A percentile compares a stretch with the other conserved stretches of the same genome.
Conservation (phyloP, 1,139 yeast species). For the Yamadazyma songkhlaensis region DNA sequence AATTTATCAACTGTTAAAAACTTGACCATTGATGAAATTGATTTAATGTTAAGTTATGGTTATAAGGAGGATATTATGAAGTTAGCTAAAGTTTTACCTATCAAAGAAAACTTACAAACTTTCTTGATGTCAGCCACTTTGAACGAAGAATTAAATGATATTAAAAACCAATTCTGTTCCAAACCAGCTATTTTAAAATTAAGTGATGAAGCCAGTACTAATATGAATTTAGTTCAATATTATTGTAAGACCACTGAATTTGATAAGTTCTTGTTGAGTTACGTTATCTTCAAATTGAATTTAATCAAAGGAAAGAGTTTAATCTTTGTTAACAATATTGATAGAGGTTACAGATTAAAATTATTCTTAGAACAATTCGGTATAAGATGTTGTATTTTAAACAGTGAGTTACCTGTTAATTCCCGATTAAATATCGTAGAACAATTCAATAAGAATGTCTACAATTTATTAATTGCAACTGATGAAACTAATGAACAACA, state of each 20-base stretch:
- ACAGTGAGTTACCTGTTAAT: slow-evolving; percentile 89
- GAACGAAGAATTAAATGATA: slow-evolving; percentile 75
- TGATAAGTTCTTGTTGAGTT: slow-evolving; percentile 86
- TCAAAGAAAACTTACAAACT: slow-evolving; percentile 76
- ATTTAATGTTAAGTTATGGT: slow-evolving; percentile 85
- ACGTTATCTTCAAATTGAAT: slow-evolving; percentile 86
- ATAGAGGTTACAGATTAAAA: slow-evolving; percentile 91
- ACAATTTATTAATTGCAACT: slow-evolving; percentile 86
- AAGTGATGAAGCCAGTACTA: slow-evolving; percentile 58
- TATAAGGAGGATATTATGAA: slow-evolving; percentile 78
- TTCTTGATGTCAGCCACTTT: slow-evolving; percentile 97
- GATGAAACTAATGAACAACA: slow-evolving; percentile 73
- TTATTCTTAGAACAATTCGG: slow-evolving; percentile 95
- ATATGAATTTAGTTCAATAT: slow-evolving; percentile 72
- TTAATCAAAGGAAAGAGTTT: slow-evolving; percentile 90
- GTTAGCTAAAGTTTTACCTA: slow-evolving; percentile 62
- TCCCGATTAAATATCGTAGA: slow-evolving; percentile 94
- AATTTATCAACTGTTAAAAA: slow-evolving; percentile 57
- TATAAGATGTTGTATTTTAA: slow-evolving; percentile 80
- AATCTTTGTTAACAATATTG: slow-evolving; percentile 89
- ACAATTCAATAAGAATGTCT: slow-evolving; percentile 88
- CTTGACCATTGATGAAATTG: slow-evolving; percentile 94
- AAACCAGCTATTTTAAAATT: slow-evolving; percentile 82
- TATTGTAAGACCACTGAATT: slow-evolving; percentile 85
- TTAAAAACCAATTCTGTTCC: slow-evolving; percentile 78